Percentiles rank a stretch among this genome's conserved stretches.
Conservation (phyloP, 352 stramenopile species). For the Phytophthora quininea region DNA sequence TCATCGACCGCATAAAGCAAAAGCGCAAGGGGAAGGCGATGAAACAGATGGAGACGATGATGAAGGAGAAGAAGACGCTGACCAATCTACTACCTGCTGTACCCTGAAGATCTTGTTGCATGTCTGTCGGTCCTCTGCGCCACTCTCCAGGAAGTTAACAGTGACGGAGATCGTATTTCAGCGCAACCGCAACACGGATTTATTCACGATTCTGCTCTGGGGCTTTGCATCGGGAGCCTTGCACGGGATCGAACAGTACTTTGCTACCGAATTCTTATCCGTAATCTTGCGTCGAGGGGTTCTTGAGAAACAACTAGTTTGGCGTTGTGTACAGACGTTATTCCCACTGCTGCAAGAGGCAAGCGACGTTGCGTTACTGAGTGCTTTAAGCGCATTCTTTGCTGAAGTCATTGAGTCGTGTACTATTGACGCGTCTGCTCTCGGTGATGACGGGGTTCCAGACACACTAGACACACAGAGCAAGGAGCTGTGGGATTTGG, state of each 20-base stretch:
- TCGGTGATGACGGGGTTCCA: constrained; percentile 20
- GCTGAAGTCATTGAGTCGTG: constrained; percentile 64
- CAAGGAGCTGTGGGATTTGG: constrained; percentile 54
- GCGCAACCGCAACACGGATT: constrained; percentile 36
- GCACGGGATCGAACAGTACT: constrained; percentile 61
- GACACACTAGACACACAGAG: constrained; percentile 22
- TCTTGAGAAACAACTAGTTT: constrained; percentile 55
- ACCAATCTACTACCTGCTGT: constrained; percentile 73
- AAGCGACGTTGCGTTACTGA: constrained; percentile 52
- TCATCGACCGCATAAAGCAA: constrained; percentile 39
- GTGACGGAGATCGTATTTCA: constrained; percentile 32
- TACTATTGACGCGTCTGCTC: constrained; percentile 46
- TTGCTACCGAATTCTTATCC: constrained; percentile 66
- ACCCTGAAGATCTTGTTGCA: constrained; percentile 81
- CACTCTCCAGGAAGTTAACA: constrained; percentile 64
- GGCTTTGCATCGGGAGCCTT: constrained; percentile 38
- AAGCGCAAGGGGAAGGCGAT: constrained; percentile 8
- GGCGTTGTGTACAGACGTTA: constrained; percentile 50
- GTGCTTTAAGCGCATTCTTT: constrained; percentile 64
- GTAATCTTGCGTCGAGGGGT: constrained; percentile 65
- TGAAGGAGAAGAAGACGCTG: constrained; percentile 55
- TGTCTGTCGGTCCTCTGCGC: constrained; percentile 63
- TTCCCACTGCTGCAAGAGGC: constrained; percentile 48
- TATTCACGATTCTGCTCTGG: constrained; percentile 50
- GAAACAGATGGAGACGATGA: constrained; percentile 42